Percentiles rank a stretch among this genome's conserved stretches.
These are phyloP conservation scores for Perilla frutescens DNA, from an alignment of 257 asterid genomes.

Conservation along the genomic window DNA sequence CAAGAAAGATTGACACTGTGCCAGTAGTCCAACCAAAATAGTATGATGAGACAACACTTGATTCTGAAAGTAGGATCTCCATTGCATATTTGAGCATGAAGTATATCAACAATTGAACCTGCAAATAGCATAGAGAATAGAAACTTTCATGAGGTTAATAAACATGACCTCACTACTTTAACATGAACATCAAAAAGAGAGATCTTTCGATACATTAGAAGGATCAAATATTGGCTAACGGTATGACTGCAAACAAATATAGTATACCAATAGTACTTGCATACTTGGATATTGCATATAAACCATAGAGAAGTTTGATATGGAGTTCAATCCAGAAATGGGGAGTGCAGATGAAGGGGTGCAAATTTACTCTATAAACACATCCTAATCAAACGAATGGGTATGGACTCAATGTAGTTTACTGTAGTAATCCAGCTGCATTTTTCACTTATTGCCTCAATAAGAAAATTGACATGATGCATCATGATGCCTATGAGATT, in stretches of 20 bases:
- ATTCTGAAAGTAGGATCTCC: constrained; percentile 96
- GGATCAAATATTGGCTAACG: neutral
- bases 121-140: constrained; percentile 38
- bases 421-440: neutral
- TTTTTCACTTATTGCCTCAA: neutral
- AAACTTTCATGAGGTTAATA: constrained; percentile 22
- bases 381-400: neutral
- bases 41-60: constrained; percentile 89
- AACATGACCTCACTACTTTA: constrained; percentile 15
- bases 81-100: constrained; percentile 97
- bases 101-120: constrained; percentile 96
- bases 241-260: neutral
- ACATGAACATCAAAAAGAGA: constrained; percentile 10
- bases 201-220: neutral
- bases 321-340: constrained; percentile 11
- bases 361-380: neutral
- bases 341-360: neutral
- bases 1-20: constrained; percentile 83
- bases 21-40: constrained; percentile 94
- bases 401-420: neutral
- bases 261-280: neutral
- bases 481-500: neutral
- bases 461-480: neutral
- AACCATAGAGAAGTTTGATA: neutral
- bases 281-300: neutral